Evolutionary conservation across 169 alveolate species (phyloP), one percentile per base, ranked within the genome.

Genomic region (Plasmodium chabaudi): DNA sequence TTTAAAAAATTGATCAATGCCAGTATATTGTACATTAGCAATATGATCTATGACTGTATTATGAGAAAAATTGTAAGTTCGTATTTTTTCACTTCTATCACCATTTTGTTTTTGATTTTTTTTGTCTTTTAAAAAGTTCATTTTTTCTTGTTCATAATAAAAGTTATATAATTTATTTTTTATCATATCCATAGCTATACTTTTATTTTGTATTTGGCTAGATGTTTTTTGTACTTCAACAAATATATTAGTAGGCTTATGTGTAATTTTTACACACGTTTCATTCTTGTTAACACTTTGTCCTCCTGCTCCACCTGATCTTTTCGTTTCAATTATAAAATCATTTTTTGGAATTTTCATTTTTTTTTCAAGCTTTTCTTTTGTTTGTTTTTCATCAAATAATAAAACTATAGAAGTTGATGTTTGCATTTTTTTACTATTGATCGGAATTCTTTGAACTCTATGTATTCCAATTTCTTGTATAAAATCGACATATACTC

Each of bases 231-330:
- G 92, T 12, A 87, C 69, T 17, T 60, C 88, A 9, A 96, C 98
- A 39, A 92, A 88, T 23, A 96, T 84, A 39, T 98, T 98, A 12
- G 99, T 95, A 15, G 99, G 98, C 34, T 95, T 87, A 90, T 98
- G 99, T 1, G 97, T 95, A 1, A 94, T 93, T 34, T 99, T 88
- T 4, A 94, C 97, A 25, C 99, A 99, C 1, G 98, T 95, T 68
- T 97, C 99, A 53, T 97, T 96, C 72, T 94, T 97, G 94, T 97
- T 97, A 2, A 97, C 99, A 84, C 97, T 98, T 87, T 97, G 97
- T 13, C 99, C 99, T 39, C 99, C 99, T 15, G 98, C 97, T 1
- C 99, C 99, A 25, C 97, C 93, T n/a, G 98, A 95, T 56, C 98
- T 92, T 97, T 95, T 95, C 9, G 96, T 94, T 82, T 97, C 98